Base-by-base conservation (phyloP, 2,329 filamentous ascomycete species). In the Fusarium sp. region DNA sequence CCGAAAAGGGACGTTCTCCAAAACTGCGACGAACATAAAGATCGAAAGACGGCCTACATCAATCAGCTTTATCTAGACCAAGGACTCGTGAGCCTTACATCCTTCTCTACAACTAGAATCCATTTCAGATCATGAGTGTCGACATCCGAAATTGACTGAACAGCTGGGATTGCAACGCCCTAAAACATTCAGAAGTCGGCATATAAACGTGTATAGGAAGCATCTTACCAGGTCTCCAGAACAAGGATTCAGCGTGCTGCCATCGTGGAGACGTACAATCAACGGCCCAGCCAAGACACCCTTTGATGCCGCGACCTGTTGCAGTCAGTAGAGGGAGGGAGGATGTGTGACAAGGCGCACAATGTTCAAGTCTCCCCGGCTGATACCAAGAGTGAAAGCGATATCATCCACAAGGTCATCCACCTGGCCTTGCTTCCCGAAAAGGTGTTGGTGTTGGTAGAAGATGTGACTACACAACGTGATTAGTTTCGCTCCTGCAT, bases 31-130 rank as follows among this genome's bases (percentile, higher is more conserved):
- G 83, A 83, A 2, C 87, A 83, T 18, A 95, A 79, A 0, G 90
- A 89, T 9, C 89, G 87, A 71, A 94, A 95, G 0, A 89, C 91
- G n/a, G 92, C 92, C 90, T 92, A 31, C 1, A 25, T 5, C 7
- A 20, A 33, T 57, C 25, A 68, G 79, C 37, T 75, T 66, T 18
- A 4, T 1, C 5, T 5, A 4, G n/a, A n/a, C 3, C 3, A 14
- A 17, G 4, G 9, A 3, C 3, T 13, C 20, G 9, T 11, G 14
- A 6, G 18, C 56, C 76, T 58, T 67, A 88, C 91, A 81, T 96
- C 92, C 78, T 96, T 95, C 74, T 96, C 92, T 50, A 95, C 85
- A 0, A 95, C 85, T 0, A 95, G 79, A 41, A 94, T 80, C 91
- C 90, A 94, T 53, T 80, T 80, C 3, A 85, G 77, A 2, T 72